Evolutionary conservation across 2,329 filamentous ascomycete species (phyloP).

Genomic region (Hypocrella siamensis): DNA sequence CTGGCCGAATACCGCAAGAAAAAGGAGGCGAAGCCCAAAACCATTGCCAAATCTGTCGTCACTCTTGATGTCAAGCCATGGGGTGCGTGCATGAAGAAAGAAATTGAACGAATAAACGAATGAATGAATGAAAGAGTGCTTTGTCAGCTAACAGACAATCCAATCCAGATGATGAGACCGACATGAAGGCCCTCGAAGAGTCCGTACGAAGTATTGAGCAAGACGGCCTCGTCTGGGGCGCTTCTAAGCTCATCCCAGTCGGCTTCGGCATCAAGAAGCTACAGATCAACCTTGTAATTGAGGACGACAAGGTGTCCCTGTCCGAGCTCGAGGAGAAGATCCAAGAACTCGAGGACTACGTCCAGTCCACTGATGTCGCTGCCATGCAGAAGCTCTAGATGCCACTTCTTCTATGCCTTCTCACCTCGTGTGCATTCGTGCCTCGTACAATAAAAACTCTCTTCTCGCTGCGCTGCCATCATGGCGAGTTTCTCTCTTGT

Average conservation of each 20-base stretch:
- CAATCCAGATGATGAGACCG: constrained; percentile 69
- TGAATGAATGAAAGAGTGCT: too few relatives aligned
- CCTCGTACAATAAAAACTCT: too few relatives aligned
- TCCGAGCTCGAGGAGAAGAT: constrained; percentile 81
- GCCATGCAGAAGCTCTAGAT: constrained; percentile 86
- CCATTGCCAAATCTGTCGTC: constrained; percentile 87
- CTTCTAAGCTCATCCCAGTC: constrained; percentile 73
- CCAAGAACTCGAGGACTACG: constrained; percentile 72
- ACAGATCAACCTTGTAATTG: constrained; percentile 93
- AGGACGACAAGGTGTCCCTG: constrained; percentile 89
- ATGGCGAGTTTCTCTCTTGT: too few relatives aligned
- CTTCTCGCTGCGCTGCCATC: too few relatives aligned
- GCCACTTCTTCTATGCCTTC: too few relatives aligned
- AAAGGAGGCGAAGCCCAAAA: constrained; percentile 89
- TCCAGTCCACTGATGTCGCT: constrained; percentile 84
- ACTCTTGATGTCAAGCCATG: constrained; percentile 96
- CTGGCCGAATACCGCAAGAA: constrained; percentile 91
- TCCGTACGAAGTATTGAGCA: constrained; percentile 71
- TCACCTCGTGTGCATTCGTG: too few relatives aligned
- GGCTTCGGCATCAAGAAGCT: constrained; percentile 99
- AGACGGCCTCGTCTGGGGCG: constrained; percentile 95
- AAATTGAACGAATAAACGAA: neutral
- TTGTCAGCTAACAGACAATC: neutral
- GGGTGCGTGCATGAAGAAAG: constrained; percentile 54
- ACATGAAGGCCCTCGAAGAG: constrained; percentile 69